Base-by-base conservation (phyloP, 805 yeast species). In the Hanseniaspora guilliermondii region DNA sequence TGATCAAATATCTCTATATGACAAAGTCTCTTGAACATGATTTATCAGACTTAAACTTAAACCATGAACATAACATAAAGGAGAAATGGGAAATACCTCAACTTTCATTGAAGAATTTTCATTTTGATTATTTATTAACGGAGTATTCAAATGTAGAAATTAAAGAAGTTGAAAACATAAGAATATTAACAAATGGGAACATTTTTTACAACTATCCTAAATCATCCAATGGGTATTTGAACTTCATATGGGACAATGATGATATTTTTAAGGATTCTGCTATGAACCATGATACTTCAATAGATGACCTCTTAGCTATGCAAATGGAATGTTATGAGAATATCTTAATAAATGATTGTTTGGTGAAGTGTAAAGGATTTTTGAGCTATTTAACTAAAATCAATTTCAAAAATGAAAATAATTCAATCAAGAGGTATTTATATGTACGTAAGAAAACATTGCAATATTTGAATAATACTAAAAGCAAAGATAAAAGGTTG, bases 311-410 rank as follows among this genome's bases (percentile, higher is more conserved):
- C 16, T 39, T 38, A 19, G 19, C n/a, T 19, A 39, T 17, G 19
- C 53, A 39, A 8, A 4, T 30, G 19, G n/a, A n/a, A 47, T 53
- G 64, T 47, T 61, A 64, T 4, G 62, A 65, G 41, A 67, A 65
- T 56, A 67, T 63, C 4, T 60, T 68, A 4, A 58, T 62, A 16
- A 61, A 62, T 27, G 9, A 6, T 27, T 27, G 30, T 6, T 27
- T 27, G 30, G 9, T 27, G 9, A 6, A 27, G 9, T 27, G 7
- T 27, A 27, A 48, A 27, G 14, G 8, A 0, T 48, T 39, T 22
- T 6, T 21, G 4, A 48, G 19, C 4, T 19, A 24, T 17, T 24
- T 47, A 19, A 30, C 24, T 24, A 3, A 24, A 9, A 35, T 27
- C 2, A 27, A 8, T 27, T 6, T 6, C 8, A 27, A 6, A 4